These are phyloP conservation scores for Xylariaceae sp. DNA, from an alignment of 2,329 filamentous ascomycete species.

Conservation along the genomic window DNA sequence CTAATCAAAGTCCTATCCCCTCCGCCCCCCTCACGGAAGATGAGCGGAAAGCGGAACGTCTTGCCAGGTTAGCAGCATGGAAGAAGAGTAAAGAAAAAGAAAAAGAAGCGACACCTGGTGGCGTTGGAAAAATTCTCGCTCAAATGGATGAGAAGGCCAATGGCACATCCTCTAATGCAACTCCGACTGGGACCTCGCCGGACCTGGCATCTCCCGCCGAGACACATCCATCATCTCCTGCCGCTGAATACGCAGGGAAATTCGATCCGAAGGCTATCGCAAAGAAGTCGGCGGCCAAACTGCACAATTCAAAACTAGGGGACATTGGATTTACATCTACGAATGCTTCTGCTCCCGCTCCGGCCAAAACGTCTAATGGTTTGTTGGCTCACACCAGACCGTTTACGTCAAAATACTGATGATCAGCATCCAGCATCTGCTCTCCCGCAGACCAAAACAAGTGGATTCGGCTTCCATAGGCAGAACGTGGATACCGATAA, in stretches of 20 bases:
- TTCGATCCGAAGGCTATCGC: slow-evolving; percentile 84
- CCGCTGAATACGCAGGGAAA: slow-evolving; percentile 66
- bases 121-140: slow-evolving; percentile 63
- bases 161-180: slow-evolving; percentile 40
- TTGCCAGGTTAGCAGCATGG: slow-evolving; percentile 84
- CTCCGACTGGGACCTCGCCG: slow-evolving; percentile 46
- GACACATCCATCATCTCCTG: slow-evolving; percentile 46
- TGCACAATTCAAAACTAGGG: slow-evolving; percentile 52
- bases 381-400: slow-evolving; percentile 15
- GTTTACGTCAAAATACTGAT: slow-evolving; percentile 23
- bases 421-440: slow-evolving; percentile 40
- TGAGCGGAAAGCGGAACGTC: slow-evolving; percentile 68
- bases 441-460: slow-evolving; percentile 69
- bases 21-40: slow-evolving; percentile 56
- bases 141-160: slow-evolving; percentile 70
- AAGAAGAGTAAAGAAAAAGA: slow-evolving; percentile 77
- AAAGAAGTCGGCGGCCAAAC: slow-evolving; percentile 64
- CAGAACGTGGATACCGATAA: slow-evolving; percentile 62
- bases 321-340: slow-evolving; percentile 39
- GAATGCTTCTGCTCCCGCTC: slow-evolving; percentile 22
- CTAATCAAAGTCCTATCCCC: slow-evolving; percentile 47
- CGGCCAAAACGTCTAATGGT: slow-evolving; percentile 36
- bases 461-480: slow-evolving; percentile 80
- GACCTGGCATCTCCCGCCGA: slow-evolving; percentile 48
- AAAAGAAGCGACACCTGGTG: slow-evolving; percentile 61